A percentile compares a stretch with the other conserved stretches of the same genome.
phyloP scores from a whole-genome alignment of 805 yeast species.

The Cyberlindnera mrakii region DNA sequence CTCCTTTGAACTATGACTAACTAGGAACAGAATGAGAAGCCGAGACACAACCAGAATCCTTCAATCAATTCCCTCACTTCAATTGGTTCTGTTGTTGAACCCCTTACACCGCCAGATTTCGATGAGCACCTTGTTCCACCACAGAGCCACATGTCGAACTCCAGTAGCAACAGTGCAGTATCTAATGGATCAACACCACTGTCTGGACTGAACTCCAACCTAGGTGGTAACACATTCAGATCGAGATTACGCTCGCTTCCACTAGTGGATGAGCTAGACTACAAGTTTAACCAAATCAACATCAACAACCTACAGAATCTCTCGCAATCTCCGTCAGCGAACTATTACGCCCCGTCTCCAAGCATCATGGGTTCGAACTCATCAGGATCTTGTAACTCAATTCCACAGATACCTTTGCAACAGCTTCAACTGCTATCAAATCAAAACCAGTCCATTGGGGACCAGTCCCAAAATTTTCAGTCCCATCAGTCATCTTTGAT shows the following conservation, averaged over 20 bases:
- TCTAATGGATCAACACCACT: conserved; percentile 15
- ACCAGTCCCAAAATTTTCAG: conserved; percentile 1
- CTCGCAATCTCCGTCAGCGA: conserved; percentile 5
- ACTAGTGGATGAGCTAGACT: conserved; percentile 29
- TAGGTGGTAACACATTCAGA: conserved; percentile 23
- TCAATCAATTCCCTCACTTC: conserved; percentile 36
- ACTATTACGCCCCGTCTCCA: conserved; percentile 6
- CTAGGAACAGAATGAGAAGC: conserved; percentile 16
- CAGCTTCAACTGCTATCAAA: conserved; percentile 5
- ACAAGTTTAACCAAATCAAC: conserved; percentile 23
- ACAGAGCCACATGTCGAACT: conserved; percentile 16
- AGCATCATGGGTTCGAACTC: not conserved
- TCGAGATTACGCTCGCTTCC: conserved; percentile 28
- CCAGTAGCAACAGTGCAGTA: conserved; percentile 3
- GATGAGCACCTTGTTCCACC: conserved; percentile 17
- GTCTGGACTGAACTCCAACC: conserved; percentile 15
- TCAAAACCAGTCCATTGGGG: not conserved
- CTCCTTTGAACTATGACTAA: not conserved
- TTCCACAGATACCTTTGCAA: conserved; percentile 21
- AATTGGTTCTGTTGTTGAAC: conserved; percentile 40
- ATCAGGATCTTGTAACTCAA: conserved; percentile 8
- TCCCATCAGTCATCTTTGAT: not conserved
- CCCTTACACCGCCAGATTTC: conserved; percentile 44
- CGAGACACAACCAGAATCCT: conserved; percentile 19
- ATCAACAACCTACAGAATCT: conserved; percentile 19